phyloP scores from a whole-genome alignment of 2,329 filamentous ascomycete genomes.

The Salinomyces thailandicus region DNA sequence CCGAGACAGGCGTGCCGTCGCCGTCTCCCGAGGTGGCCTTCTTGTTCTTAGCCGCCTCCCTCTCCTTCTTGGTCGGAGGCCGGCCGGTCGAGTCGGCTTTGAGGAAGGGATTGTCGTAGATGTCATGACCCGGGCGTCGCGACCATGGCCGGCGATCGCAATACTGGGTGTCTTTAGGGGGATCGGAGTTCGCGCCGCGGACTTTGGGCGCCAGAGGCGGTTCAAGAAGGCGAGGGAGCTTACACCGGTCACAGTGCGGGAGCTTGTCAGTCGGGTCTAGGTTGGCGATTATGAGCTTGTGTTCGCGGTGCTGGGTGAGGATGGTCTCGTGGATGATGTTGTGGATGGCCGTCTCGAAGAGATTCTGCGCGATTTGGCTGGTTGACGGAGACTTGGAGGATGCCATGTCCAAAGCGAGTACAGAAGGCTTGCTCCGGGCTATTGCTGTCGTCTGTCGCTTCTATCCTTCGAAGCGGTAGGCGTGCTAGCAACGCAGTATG shows the following conservation, averaged over 20 bases:
- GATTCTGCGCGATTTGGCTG: conserved; percentile 40
- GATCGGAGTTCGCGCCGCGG: conserved; percentile 26
- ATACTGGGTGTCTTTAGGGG: conserved; percentile 46
- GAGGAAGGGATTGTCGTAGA: conserved; percentile 73
- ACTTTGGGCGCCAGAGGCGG: conserved; percentile 48
- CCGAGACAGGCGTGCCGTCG: conserved; percentile 34
- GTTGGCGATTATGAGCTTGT: conserved; percentile 67
- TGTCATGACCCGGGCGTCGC: conserved; percentile 64
- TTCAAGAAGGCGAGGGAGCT: conserved; percentile 61
- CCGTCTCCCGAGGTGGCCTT: conserved; percentile 35
- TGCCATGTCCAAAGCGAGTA: not conserved
- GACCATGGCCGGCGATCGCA: conserved; percentile 73
- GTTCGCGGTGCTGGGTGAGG: conserved; percentile 63
- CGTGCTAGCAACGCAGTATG: no score
- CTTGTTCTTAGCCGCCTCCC: conserved; percentile 44
- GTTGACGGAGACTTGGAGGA: not conserved
- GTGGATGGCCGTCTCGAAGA: conserved; percentile 65
- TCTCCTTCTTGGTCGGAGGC: conserved; percentile 60
- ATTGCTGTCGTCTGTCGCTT: no score
- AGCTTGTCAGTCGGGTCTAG: conserved; percentile 61
- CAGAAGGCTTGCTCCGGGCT: no score
- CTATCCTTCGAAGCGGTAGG: no score
- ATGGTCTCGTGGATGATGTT: conserved; percentile 68
- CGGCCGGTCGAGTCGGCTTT: conserved; percentile 48
- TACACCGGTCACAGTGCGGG: conserved; percentile 63